phyloP scores from a whole-genome alignment of 768 basidiomycete genomes.

The Coprinellus aureogranulatus region DNA sequence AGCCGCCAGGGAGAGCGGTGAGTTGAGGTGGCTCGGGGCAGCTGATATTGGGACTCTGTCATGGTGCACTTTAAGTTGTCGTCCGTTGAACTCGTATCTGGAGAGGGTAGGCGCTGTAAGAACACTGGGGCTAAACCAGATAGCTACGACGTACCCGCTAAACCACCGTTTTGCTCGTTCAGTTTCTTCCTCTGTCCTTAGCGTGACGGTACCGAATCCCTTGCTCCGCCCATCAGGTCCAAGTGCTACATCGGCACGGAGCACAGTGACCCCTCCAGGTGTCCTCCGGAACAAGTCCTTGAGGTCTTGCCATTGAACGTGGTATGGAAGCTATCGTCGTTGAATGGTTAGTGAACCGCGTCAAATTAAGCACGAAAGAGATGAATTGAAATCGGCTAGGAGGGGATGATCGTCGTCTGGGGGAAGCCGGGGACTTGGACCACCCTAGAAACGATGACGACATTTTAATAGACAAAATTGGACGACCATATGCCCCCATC shows the following conservation, averaged over 20 bases:
- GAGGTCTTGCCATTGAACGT: slow-evolving; percentile 96
- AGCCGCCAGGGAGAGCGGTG: background rate
- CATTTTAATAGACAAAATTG: background rate
- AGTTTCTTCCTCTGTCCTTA: slow-evolving; percentile 79
- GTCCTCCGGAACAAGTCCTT: slow-evolving; percentile 88
- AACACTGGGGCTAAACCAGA: background rate
- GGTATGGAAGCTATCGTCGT: slow-evolving; percentile 88
- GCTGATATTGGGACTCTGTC: slow-evolving; percentile 65
- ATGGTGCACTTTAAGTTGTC: slow-evolving; percentile 84
- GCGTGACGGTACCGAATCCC: slow-evolving; percentile 91
- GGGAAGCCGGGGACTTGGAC: background rate
- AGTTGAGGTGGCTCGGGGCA: slow-evolving; percentile 20
- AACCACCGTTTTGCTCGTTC: slow-evolving; percentile 83
- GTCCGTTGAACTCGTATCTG: slow-evolving; percentile 87
- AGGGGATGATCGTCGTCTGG: too few species aligned
- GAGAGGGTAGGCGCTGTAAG: background rate
- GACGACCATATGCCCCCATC: background rate
- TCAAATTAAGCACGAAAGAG: background rate
- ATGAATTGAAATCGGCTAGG: background rate
- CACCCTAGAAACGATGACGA: too few species aligned
- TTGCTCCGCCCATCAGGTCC: slow-evolving; percentile 85
- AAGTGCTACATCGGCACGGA: slow-evolving; percentile 87
- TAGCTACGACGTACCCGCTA: slow-evolving; percentile 66
- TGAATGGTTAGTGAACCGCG: slow-evolving; percentile 45
- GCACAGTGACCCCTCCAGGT: slow-evolving; percentile 58